Evolutionary conservation across 495 filamentous ascomycete species (phyloP).

Genomic region (Rusavskia elegans): DNA sequence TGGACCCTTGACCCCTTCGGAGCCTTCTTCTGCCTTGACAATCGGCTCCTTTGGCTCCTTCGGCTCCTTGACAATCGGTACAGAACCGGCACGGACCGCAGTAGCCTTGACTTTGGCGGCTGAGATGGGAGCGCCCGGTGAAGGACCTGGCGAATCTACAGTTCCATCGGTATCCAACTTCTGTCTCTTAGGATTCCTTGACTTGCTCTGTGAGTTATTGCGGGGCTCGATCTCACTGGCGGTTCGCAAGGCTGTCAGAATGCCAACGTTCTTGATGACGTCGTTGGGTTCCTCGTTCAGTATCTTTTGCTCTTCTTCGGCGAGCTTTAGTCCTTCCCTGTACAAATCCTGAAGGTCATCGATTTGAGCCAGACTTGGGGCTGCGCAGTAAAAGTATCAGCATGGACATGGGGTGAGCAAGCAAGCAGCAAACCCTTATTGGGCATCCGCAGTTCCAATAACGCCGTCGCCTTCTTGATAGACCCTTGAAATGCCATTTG

Average conservation of each 20-base stretch:
- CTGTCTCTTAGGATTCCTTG: slow-evolving; percentile 40
- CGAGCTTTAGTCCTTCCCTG: slow-evolving; percentile 46
- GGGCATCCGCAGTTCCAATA: too few relatives aligned
- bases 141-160: slow-evolving; percentile 49
- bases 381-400: background rate
- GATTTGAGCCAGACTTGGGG: slow-evolving; percentile 2
- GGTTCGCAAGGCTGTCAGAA: slow-evolving; percentile 41
- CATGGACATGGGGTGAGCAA: too few relatives aligned
- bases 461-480: too few relatives aligned
- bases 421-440: too few relatives aligned
- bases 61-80: slow-evolving; percentile 29
- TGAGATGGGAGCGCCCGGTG: slow-evolving; percentile 30
- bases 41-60: slow-evolving; percentile 23
- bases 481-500: too few relatives aligned
- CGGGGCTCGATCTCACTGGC: slow-evolving; percentile 43
- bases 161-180: slow-evolving; percentile 56
- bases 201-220: slow-evolving; percentile 31
- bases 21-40: slow-evolving; percentile 40
- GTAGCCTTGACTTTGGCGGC: slow-evolving; percentile 26
- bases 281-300: slow-evolving; percentile 41
- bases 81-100: slow-evolving; percentile 36
- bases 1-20: slow-evolving; percentile 32
- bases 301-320: slow-evolving; percentile 44
- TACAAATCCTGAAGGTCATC: slow-evolving; percentile 38
- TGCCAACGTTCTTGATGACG: slow-evolving; percentile 40